Base-by-base conservation (phyloP, 2,329 filamentous ascomycete genomes). In the Colletotrichum sp. region DNA sequence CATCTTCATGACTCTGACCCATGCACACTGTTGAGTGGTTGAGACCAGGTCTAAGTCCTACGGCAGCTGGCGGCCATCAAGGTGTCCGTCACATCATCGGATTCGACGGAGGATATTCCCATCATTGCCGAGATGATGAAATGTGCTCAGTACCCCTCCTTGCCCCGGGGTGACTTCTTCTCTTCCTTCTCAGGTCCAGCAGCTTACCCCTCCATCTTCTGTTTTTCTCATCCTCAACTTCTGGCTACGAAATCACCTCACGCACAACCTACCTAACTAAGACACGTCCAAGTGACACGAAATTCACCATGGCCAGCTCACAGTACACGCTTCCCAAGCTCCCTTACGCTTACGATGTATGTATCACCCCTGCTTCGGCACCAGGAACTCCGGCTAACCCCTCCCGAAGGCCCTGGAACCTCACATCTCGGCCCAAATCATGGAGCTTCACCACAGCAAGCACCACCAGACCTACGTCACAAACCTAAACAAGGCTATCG, bases 381-480 rank as follows among this genome's bases (percentile, higher is more conserved):
- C 15, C 6, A 12, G 8, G 15, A 16, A 21, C 24, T 13, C 55
- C 4, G 34, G 16, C 67, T 63, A 26, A 65, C 24, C 64, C 65
- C 39, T 64, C 49, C 21, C 36, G 9, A 21, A 94, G 92, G 93
- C 93, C 39, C 88, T 95, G 66, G 93, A 95, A 84, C 93, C 93
- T 12, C 90, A 92, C 86, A 95, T 96, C 87, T 95, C 93, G 39
- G 88, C 88, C 79, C 91, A 95, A 83, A 96, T 95, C 84, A 96
- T 96, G 94, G 92, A 94, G 84, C 90, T 96, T 67, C 94, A 96
- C 84, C 94, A 96, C 86, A 87, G 88, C 84, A 95, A 95, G 86
- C 94, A 96, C 84, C 94, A 96, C 85, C 92, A 95, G 82, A 90
- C 94, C 39, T 96, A 96, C 84, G 91, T 96, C 78, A 94, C 89